phyloP scores from a whole-genome alignment of 2,329 filamentous ascomycete species.

The Bertia moriformis region DNA sequence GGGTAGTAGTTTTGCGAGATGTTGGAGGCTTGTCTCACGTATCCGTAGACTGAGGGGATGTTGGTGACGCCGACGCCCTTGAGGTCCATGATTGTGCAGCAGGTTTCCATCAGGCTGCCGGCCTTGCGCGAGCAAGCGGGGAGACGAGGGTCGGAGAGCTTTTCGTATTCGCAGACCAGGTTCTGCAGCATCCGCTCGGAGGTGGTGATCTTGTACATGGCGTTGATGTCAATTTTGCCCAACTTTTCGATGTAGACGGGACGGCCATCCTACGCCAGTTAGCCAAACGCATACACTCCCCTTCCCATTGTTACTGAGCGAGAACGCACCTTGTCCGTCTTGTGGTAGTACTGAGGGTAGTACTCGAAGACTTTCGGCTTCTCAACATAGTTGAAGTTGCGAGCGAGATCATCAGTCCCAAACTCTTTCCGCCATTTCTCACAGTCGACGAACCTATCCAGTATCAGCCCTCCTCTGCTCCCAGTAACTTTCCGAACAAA shows the following conservation, averaged over 20 bases:
- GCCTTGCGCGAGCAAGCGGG: conserved; percentile 90
- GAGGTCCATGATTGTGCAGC: conserved; percentile 95
- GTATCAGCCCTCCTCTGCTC: background rate
- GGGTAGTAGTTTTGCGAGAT: conserved; percentile 99
- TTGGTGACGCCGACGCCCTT: conserved; percentile 81
- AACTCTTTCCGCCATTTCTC: conserved; percentile 86
- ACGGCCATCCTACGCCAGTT: conserved; percentile 67
- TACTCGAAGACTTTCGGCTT: conserved; percentile 72
- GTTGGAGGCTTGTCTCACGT: conserved; percentile 69
- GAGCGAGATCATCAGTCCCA: conserved; percentile 59
- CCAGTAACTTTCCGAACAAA: conserved; percentile 5
- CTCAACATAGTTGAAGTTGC: conserved; percentile 75
- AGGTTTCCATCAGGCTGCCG: conserved; percentile 83
- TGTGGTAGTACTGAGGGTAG: conserved; percentile 99
- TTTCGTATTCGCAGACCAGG: conserved; percentile 95
- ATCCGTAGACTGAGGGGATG: conserved; percentile 71
- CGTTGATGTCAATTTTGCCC: conserved; percentile 77
- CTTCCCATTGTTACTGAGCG: too few relatives aligned
- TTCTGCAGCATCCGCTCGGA: conserved; percentile 90
- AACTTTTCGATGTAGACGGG: conserved; percentile 95
- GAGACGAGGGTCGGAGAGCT: conserved; percentile 78
- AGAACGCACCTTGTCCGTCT: conserved; percentile 73
- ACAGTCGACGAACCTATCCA: conserved; percentile 67
- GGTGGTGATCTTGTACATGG: conserved; percentile 86
- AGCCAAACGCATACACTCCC: too few relatives aligned